Evolutionary conservation across 495 filamentous ascomycete species (phyloP).

Genomic region (Aspergillus wentii): DNA sequence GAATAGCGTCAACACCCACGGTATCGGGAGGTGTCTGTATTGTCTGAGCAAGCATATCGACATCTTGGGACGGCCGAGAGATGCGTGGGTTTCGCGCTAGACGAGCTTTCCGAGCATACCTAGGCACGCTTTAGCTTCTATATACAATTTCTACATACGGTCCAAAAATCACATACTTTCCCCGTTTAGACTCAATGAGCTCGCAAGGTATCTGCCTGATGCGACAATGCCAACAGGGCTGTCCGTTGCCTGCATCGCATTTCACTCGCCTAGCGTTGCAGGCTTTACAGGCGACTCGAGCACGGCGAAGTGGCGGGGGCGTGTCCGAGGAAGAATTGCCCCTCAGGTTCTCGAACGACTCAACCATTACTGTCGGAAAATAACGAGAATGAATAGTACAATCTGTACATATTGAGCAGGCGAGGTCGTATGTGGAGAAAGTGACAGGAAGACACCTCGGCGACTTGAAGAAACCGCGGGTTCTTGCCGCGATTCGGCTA

Average conservation of each 20-base stretch:
- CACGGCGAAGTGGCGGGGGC: constrained; percentile 10
- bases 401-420: too few species aligned
- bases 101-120: neutral
- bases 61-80: neutral
- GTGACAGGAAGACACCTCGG: too few species aligned
- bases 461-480: too few species aligned
- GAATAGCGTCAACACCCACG: too few species aligned
- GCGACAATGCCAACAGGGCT: constrained; percentile 29
- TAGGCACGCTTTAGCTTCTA: neutral
- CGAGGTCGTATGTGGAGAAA: too few species aligned
- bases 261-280: constrained; percentile 31
- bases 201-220: constrained; percentile 22
- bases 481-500: too few species aligned
- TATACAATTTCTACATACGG: neutral
- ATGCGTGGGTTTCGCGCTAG: neutral
- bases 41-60: too few species aligned
- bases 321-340: too few species aligned
- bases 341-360: too few species aligned
- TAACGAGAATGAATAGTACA: too few species aligned
- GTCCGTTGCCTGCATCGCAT: constrained; percentile 26
- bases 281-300: constrained; percentile 27
- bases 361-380: too few species aligned
- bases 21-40: too few species aligned
- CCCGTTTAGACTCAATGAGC: constrained; percentile 25
- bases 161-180: constrained; percentile 18